phyloP scores from a whole-genome alignment of 768 basidiomycete species.

The Peribolospora baueri region DNA sequence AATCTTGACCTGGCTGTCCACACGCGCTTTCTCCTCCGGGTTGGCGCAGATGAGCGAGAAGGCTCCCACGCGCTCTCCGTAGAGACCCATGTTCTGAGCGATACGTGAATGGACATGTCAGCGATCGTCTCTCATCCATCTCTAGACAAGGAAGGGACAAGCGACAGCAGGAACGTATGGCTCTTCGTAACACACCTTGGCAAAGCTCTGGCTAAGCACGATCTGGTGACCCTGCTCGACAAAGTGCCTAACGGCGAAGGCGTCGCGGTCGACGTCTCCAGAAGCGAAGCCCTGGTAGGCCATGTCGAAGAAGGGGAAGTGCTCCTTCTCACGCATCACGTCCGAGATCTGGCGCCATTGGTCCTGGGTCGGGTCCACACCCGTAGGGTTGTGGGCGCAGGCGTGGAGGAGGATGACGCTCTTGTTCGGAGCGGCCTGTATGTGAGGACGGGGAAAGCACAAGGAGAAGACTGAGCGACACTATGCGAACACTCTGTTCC shows the following conservation, averaged over 20 bases:
- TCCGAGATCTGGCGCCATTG: constrained; percentile 64
- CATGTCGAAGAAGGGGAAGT: constrained; percentile 99
- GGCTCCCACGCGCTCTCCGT: constrained; percentile 86
- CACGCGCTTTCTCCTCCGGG: constrained; percentile 40
- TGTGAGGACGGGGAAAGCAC: constrained; percentile 11
- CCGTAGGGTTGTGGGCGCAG: constrained; percentile 92
- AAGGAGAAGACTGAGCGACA: too few relatives aligned
- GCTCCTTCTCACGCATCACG: constrained; percentile 32
- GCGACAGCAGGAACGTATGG: too few relatives aligned
- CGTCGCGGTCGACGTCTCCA: constrained; percentile 62
- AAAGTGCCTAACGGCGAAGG: constrained; percentile 86
- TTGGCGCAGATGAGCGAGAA: constrained; percentile 50
- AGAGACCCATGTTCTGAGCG: constrained; percentile 70
- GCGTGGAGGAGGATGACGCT: constrained; percentile 80
- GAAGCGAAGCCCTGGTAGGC: constrained; percentile 97
- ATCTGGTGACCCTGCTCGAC: constrained; percentile 78
- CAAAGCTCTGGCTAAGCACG: constrained; percentile 83
- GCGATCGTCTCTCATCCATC: not conserved
- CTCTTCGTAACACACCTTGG: constrained; percentile 28
- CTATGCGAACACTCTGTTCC: not conserved
- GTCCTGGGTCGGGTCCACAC: constrained; percentile 69
- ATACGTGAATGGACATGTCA: not conserved
- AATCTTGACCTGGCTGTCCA: constrained; percentile 83
- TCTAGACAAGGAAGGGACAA: too few relatives aligned
- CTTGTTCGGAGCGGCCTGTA: constrained; percentile 40